These are phyloP conservation scores for Epichloe festucae DNA, from an alignment of 2,329 filamentous ascomycete species.

Conservation along the genomic window DNA sequence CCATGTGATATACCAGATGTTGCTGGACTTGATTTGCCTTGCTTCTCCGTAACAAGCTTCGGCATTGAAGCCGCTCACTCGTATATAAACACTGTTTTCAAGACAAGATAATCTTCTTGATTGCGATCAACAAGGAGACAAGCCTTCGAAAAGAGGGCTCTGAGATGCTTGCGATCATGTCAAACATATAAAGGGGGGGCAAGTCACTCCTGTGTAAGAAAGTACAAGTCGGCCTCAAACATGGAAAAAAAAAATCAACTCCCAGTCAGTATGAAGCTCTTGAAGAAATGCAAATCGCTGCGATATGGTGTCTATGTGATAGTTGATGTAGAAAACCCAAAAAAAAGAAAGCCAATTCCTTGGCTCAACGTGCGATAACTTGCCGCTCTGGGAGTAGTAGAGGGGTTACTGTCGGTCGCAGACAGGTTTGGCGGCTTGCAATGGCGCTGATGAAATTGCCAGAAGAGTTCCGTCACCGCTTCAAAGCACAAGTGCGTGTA, in stretches of 20 bases:
- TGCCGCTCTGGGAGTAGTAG: neutral
- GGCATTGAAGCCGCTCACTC: neutral
- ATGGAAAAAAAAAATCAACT: neutral
- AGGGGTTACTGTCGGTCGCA: neutral
- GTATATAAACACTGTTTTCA: neutral
- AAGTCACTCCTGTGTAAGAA: neutral
- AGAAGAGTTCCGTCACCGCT: neutral
- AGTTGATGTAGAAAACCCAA: neutral
- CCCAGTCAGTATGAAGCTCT: constrained; percentile 2
- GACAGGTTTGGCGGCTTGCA: neutral
- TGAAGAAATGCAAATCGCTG: constrained; percentile 13
- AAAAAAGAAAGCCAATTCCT: neutral
- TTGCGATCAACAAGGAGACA: neutral
- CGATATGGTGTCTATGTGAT: constrained; percentile 18
- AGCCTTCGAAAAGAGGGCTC: neutral
- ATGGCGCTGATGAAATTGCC: neutral
- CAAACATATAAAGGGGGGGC: neutral
- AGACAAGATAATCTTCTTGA: neutral
- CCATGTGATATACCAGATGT: neutral
- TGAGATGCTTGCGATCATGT: neutral
- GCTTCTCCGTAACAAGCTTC: neutral
- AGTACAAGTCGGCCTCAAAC: neutral
- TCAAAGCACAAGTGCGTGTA: neutral
- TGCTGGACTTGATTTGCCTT: neutral
- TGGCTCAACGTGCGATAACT: neutral